A percentile compares a stretch with the other conserved stretches of the same genome.
Evolutionary conservation across 768 basidiomycete species (phyloP).

Genomic region (Chiua virens): DNA sequence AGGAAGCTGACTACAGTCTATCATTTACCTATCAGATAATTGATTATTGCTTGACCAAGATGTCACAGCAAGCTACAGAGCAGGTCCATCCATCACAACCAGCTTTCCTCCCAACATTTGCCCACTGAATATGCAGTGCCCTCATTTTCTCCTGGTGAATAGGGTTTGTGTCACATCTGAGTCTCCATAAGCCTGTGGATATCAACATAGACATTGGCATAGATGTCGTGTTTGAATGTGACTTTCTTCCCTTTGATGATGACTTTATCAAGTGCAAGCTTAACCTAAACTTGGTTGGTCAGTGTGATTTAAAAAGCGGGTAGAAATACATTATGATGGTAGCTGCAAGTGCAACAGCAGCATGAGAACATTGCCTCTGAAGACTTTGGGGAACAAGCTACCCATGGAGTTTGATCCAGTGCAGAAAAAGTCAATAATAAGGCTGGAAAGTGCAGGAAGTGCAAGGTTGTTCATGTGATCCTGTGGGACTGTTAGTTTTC

Average conservation of each 20-base stretch:
- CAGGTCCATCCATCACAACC: no score
- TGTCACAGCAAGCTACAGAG: no score
- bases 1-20: no score
- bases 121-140: no score
- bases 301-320: no score
- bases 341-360: background rate
- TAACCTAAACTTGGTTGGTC: background rate
- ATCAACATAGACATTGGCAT: background rate
- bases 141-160: background rate
- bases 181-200: background rate
- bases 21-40: no score
- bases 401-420: background rate
- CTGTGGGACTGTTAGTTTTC: background rate
- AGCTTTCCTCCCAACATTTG: no score
- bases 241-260: background rate
- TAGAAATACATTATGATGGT: background rate
- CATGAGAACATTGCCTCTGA: background rate
- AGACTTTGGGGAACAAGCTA: background rate
- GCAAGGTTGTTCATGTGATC: background rate
- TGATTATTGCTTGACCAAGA: no score
- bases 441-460: background rate
- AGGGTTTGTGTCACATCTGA: background rate
- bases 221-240: background rate
- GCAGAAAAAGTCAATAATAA: conserved; percentile 5
- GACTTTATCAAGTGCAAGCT: background rate